A percentile compares a stretch with the other conserved stretches of the same genome.
Evolutionary conservation across 345 rosid species (phyloP).

Genomic region (Salix caprea): DNA sequence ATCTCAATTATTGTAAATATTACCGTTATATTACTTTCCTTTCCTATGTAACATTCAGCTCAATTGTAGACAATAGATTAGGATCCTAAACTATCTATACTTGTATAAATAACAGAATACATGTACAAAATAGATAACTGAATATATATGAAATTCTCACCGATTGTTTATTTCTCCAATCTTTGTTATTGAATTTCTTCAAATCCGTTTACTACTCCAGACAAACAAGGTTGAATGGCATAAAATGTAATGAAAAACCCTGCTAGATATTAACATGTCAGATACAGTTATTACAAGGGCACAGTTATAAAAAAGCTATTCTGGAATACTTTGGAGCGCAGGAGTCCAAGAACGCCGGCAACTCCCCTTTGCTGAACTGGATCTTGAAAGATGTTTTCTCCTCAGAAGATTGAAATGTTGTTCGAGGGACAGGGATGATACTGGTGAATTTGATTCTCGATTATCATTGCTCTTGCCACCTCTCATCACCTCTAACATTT

Average conservation of each 20-base stretch:
- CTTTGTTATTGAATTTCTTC: too few species aligned
- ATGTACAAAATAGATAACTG: too few species aligned
- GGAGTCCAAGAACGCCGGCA: slow-evolving; percentile 31
- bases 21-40: too few species aligned
- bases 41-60: too few species aligned
- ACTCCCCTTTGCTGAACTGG: slow-evolving; percentile 11
- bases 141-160: too few species aligned
- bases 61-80: too few species aligned
- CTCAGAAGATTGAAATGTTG: slow-evolving; percentile 23
- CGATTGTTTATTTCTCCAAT: too few species aligned
- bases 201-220: not conserved
- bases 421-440: slow-evolving; percentile 18
- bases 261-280: not conserved
- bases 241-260: not conserved
- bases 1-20: too few species aligned
- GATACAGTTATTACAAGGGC: not conserved
- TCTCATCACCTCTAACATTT: slow-evolving; percentile 29
- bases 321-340: slow-evolving; percentile 41
- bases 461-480: not conserved
- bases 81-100: too few species aligned
- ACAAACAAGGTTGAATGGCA: not conserved
- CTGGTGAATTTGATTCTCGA: not conserved
- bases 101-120: too few species aligned
- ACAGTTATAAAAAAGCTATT: slow-evolving; percentile 15
- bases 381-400: slow-evolving; percentile 9